These are phyloP conservation scores for Leptomonas seymouri DNA, from an alignment of 208 protist species.

Conservation along the genomic window DNA sequence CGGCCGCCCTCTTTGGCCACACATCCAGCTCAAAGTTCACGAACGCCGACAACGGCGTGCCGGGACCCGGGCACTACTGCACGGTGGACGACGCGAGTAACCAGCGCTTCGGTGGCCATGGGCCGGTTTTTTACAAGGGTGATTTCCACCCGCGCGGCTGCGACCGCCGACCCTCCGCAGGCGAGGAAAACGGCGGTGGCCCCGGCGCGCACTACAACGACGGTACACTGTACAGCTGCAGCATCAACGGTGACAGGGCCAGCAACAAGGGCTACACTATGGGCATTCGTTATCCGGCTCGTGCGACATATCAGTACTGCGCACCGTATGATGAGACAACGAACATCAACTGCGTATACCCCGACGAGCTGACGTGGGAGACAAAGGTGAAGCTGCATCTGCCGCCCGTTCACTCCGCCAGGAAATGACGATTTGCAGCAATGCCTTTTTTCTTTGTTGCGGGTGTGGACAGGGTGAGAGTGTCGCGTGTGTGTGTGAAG, in stretches of 20 bases:
- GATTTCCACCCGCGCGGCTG: conserved; percentile 57
- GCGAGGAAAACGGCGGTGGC: conserved; percentile 27
- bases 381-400: conserved; percentile 30
- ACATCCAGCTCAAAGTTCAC: conserved; percentile 31
- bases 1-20: conserved; percentile 34
- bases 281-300: conserved; percentile 76
- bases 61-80: conserved; percentile 69
- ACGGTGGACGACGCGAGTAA: conserved; percentile 12
- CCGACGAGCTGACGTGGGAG: conserved; percentile 73
- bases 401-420: conserved; percentile 16
- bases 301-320: conserved; percentile 74
- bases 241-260: conserved; percentile 47
- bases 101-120: conserved; percentile 1
- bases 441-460: not conserved
- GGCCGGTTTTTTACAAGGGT: conserved; percentile 75
- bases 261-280: conserved; percentile 69
- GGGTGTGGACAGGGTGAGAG: too few relatives aligned
- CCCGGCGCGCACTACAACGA: conserved; percentile 67
- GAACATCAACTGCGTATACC: conserved; percentile 84
- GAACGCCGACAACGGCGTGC: conserved; percentile 42
- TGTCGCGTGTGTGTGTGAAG: too few relatives aligned
- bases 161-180: conserved; percentile 15
- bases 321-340: conserved; percentile 62
- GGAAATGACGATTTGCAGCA: not conserved
- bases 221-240: conserved; percentile 46